Evolutionary conservation across 2,329 filamentous ascomycete species (phyloP).

Genomic region (Sporothrix schenckii): DNA sequence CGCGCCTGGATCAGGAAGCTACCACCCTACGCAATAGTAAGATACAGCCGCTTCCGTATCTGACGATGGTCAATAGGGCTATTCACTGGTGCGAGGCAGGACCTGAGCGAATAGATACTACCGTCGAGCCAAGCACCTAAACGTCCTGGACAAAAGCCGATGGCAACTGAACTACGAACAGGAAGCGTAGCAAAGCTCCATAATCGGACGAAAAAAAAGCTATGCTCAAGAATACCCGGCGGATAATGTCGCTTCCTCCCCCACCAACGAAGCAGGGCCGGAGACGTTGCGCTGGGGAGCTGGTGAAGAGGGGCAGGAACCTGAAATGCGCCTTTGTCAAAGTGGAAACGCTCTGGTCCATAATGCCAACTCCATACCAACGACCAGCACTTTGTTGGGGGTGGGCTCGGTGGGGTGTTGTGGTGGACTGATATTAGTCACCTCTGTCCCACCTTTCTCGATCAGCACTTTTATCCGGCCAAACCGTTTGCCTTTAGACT

Average conservation of each 20-base stretch:
- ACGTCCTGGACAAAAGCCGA: background rate
- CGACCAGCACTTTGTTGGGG: constrained; percentile 26
- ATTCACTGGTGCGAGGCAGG: background rate
- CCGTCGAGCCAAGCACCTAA: background rate
- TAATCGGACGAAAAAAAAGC: background rate
- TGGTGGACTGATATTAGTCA: too few relatives aligned
- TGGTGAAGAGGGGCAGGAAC: constrained; percentile 18
- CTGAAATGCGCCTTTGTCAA: constrained; percentile 8
- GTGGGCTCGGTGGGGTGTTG: constrained; percentile 25
- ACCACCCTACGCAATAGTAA: background rate
- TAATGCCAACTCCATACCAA: background rate
- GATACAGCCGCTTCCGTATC: background rate
- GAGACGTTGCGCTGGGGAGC: constrained; percentile 26
- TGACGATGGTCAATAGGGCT: constrained; percentile 9
- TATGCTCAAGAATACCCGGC: background rate
- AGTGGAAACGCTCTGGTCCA: constrained; percentile 13
- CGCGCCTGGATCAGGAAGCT: constrained; percentile 24
- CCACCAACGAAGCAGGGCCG: constrained; percentile 33
- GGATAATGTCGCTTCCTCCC: constrained; percentile 2
- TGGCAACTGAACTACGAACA: background rate
- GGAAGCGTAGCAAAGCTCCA: too few relatives aligned
- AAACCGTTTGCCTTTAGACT: too few relatives aligned
- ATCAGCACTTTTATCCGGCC: too few relatives aligned
- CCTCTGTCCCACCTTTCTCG: too few relatives aligned
- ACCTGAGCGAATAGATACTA: constrained; percentile 1